A percentile compares a stretch with the other conserved stretches of the same genome.
Conservation (phyloP, 441 rosid genomes). For the Gossypium trilobum region DNA sequence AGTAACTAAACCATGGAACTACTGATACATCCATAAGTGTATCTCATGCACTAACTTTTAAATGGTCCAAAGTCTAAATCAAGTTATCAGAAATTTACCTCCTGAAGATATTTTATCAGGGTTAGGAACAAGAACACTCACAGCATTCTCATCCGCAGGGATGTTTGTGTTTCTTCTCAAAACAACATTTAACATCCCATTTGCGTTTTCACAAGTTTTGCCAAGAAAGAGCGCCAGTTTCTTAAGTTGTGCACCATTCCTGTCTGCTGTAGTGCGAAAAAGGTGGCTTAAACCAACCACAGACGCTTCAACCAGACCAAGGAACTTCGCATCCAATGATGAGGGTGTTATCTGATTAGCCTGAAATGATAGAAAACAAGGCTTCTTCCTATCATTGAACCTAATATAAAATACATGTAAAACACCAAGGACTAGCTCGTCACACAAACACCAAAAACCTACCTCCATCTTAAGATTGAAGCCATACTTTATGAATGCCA, state of each 20-base stretch:
- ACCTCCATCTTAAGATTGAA: neutral
- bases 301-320: slow-evolving; percentile 68
- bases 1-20: neutral
- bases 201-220: slow-evolving; percentile 38
- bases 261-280: slow-evolving; percentile 50
- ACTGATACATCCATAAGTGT: neutral
- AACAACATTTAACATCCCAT: slow-evolving; percentile 53
- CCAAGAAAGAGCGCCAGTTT: slow-evolving; percentile 58
- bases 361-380: slow-evolving; percentile 24
- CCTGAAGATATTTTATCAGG: slow-evolving; percentile 42
- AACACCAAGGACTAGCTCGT: neutral
- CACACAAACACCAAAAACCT: neutral
- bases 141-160: slow-evolving; percentile 70
- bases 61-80: neutral
- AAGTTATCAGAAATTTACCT: slow-evolving; percentile 31
- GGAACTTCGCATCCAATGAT: slow-evolving; percentile 28
- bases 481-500: neutral
- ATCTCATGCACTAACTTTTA: neutral
- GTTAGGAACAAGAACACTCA: slow-evolving; percentile 56
- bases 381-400: neutral
- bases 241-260: slow-evolving; percentile 57
- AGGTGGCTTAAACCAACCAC: slow-evolving; percentile 84
- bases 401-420: slow-evolving; percentile 6
- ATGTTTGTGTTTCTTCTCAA: slow-evolving; percentile 68
- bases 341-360: slow-evolving; percentile 21